Evolutionary conservation across 106 monocot genomes (phyloP), one percentile per base, ranked within the genome.

Genomic region (Narthecium ossifragum): DNA sequence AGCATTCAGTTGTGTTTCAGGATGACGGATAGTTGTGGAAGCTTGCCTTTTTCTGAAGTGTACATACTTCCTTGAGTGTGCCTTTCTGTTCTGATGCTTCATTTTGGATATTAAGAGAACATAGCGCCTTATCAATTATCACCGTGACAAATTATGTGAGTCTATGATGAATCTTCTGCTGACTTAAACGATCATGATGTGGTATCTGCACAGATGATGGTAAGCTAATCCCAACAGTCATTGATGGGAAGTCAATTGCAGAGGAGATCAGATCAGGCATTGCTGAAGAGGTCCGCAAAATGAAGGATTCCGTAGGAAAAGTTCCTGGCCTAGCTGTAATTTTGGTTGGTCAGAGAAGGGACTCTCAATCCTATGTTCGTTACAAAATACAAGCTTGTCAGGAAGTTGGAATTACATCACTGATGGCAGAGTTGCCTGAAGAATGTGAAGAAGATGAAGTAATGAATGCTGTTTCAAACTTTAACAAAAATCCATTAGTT

Each of bases 401-500:
- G 47, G 90, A 90, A 65, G 90, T 90, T 45, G 86, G 90, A 27
- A 90, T 98, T 21, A 79, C 18, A 67, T 98, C 80, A 63, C 48
- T 69, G n/a, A 30, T 75, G 6, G 61, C 63, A 51, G 70, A 87
- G 60, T 68, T 90, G 23, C 76, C 96, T 57, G 79, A 81, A 37
- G 70, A 84, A 39, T 84, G 80, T 63, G n/a, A 70, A 4, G 80
- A 90, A 57, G 72, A 84, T 29, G 86, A 84, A 21, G 76, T 90
- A 30, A 33, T 87, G 8, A 61, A 78, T 46, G 70, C 78, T 13
- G 73, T 90, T 2, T 51, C 56, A 8, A 61, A 61, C 39, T 90
- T 87, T 64, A 98, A 98, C 45, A 46, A 73, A 49, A 86, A 90
- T 55, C 90, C 96, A 43, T 86, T 84, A 43, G 74, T 98, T 74